These are phyloP conservation scores for Stenocarpella maydis DNA, from an alignment of 2,329 filamentous ascomycete genomes.

Conservation along the genomic window DNA sequence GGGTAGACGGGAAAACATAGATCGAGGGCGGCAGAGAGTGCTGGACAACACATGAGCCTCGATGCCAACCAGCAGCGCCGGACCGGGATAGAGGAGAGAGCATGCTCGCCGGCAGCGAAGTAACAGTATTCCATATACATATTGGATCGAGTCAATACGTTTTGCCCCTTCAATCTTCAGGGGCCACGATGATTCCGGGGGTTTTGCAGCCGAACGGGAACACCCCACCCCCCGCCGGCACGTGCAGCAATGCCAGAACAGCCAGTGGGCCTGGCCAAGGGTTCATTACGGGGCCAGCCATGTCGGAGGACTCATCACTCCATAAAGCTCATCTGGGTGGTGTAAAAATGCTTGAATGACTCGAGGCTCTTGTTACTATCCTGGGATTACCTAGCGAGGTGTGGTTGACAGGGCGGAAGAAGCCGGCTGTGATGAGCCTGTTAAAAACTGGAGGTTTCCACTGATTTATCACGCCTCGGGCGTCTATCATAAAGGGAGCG, in stretches of 20 bases:
- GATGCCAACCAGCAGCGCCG: background rate
- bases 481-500: too few species aligned
- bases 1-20: constrained; percentile 17
- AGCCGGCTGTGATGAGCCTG: background rate
- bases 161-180: background rate
- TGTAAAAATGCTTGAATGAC: constrained; percentile 18
- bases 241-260: background rate
- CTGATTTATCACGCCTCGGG: too few species aligned
- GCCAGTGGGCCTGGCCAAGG: background rate
- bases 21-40: constrained; percentile 19
- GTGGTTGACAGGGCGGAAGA: too few species aligned
- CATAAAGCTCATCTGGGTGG: constrained; percentile 1
- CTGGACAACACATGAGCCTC: background rate
- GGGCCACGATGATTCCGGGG: background rate
- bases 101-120: constrained; percentile 8
- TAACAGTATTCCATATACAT: constrained; percentile 4
- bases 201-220: constrained; percentile 3
- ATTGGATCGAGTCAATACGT: constrained; percentile 10
- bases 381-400: too few species aligned
- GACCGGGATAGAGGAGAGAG: too few species aligned
- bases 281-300: background rate
- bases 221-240: too few species aligned
- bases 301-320: background rate
- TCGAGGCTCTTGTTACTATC: background rate
- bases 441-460: too few species aligned